Conservation (phyloP, 257 asterid species). For the Eustoma russellianum region DNA sequence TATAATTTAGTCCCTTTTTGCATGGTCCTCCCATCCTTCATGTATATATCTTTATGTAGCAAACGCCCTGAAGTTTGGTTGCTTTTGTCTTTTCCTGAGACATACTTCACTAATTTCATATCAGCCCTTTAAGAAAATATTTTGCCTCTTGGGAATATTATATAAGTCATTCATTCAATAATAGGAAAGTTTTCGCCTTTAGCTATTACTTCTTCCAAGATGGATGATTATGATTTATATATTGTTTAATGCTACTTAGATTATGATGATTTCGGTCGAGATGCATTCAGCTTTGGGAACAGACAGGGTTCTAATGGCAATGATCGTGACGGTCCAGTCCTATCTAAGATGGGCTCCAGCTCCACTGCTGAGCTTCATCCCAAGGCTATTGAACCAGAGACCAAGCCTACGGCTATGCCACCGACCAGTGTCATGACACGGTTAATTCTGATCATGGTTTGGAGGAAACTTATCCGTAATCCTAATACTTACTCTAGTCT, state of each 20-base stretch:
- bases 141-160: no score
- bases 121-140: no score
- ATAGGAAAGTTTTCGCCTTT: not conserved
- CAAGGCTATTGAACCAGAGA: slow-evolving; percentile 23
- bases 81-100: slow-evolving; percentile 35
- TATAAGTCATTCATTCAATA: no score
- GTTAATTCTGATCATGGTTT: slow-evolving; percentile 40
- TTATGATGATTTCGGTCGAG: slow-evolving; percentile 74
- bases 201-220: not conserved
- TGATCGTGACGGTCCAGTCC: slow-evolving; percentile 42
- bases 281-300: slow-evolving; percentile 39
- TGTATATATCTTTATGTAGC: slow-evolving; percentile 14
- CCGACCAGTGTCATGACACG: slow-evolving; percentile 42
- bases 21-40: slow-evolving; percentile 25
- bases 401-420: slow-evolving; percentile 31
- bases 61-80: slow-evolving; percentile 29
- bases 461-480: slow-evolving; percentile 38
- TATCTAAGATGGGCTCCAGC: slow-evolving; percentile 82
- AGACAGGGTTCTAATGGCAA: slow-evolving; percentile 20
- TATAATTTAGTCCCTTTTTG: slow-evolving; percentile 12
- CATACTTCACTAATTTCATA: slow-evolving; percentile 13
- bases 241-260: slow-evolving; percentile 25
- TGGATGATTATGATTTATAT: not conserved
- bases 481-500: slow-evolving; percentile 45
- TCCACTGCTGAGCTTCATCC: slow-evolving; percentile 87